These are phyloP conservation scores for Sugiyamaella lignohabitans DNA, from an alignment of 805 yeast genomes.

Conservation along the genomic window DNA sequence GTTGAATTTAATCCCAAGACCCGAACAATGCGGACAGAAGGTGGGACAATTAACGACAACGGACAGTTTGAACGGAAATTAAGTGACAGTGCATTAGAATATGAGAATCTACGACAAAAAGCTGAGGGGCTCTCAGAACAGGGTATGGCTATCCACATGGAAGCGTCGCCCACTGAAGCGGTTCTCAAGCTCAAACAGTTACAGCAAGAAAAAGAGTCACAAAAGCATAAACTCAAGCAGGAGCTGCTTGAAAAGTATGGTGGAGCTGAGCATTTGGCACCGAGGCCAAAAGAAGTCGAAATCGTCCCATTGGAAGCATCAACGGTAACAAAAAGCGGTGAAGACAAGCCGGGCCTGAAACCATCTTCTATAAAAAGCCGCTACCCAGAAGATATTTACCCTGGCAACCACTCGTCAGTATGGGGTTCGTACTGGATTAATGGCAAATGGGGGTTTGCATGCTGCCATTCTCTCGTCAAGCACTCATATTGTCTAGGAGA, in stretches of 20 bases:
- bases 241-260: slow-evolving; percentile 38
- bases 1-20: slow-evolving; percentile 37
- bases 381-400: slow-evolving; percentile 27
- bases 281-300: slow-evolving; percentile 15
- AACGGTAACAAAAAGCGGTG: background rate
- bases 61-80: slow-evolving; percentile 48
- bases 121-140: slow-evolving; percentile 42
- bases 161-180: slow-evolving; percentile 45
- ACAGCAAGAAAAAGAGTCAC: slow-evolving; percentile 28
- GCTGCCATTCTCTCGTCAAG: slow-evolving; percentile 35
- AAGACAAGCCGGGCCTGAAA: background rate
- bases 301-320: slow-evolving; percentile 8
- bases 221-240: slow-evolving; percentile 29
- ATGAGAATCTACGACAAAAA: slow-evolving; percentile 42
- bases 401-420: slow-evolving; percentile 36
- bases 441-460: slow-evolving; percentile 41
- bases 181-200: slow-evolving; percentile 33
- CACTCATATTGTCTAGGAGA: slow-evolving; percentile 33
- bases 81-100: slow-evolving; percentile 52
- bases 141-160: slow-evolving; percentile 29
- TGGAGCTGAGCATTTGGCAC: slow-evolving; percentile 20
- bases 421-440: slow-evolving; percentile 41
- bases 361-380: background rate
- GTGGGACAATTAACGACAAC: slow-evolving; percentile 35
- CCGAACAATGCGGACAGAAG: slow-evolving; percentile 26